phyloP scores from a whole-genome alignment of 495 filamentous ascomycete species.

The Aspergillus bertholletiae region DNA sequence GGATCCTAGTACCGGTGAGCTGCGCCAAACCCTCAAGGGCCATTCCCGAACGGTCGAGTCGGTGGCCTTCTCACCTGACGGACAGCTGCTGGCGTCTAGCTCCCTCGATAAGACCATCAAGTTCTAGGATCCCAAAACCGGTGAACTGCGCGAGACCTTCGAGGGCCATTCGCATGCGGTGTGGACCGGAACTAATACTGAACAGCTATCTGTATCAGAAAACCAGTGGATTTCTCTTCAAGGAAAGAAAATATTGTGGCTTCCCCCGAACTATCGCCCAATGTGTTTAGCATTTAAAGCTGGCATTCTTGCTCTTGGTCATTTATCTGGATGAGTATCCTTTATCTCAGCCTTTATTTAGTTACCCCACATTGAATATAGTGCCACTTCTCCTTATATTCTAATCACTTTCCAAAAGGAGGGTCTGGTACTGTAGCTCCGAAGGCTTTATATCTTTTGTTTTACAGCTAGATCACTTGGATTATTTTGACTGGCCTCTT shows the following conservation, averaged over 20 bases:
- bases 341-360: neutral
- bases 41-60: too few relatives aligned
- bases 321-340: neutral
- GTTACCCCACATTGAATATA: neutral
- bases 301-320: neutral
- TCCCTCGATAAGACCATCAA: too few relatives aligned
- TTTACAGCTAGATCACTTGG: too few relatives aligned
- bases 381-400: neutral
- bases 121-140: too few relatives aligned
- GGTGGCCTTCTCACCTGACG: too few relatives aligned
- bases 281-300: neutral
- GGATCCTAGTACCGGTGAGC: conserved; percentile 17
- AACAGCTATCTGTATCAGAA: neutral
- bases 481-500: too few relatives aligned
- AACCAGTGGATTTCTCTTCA: neutral
- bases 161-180: conserved; percentile 1
- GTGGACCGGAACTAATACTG: conserved; percentile 1
- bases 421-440: too few relatives aligned
- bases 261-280: conserved; percentile 6
- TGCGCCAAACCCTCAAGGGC: conserved; percentile 9
- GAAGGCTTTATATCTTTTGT: too few relatives aligned
- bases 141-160: conserved; percentile 1
- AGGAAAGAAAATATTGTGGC: neutral
- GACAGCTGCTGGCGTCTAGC: too few relatives aligned
- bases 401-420: conserved; percentile 1